Conservation (phyloP, 2,329 filamentous ascomycete genomes). For the Trematosphaeria pertusa region DNA sequence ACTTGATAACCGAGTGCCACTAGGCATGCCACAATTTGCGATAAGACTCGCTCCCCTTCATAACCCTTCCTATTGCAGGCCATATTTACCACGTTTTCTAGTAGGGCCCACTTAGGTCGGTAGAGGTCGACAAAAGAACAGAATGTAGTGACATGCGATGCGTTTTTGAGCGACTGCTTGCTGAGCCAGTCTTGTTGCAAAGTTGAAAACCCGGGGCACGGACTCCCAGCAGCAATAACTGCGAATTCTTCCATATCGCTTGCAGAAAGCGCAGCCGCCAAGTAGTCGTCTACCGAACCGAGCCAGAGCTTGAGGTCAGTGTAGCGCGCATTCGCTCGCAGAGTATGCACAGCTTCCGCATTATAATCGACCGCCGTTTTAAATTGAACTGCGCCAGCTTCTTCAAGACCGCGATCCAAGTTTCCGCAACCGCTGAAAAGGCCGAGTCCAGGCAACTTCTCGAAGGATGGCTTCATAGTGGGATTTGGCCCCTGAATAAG, state of each 20-base stretch:
- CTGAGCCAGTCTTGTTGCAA: constrained; percentile 67
- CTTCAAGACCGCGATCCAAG: constrained; percentile 77
- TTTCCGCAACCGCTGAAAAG: constrained; percentile 82
- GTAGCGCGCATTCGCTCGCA: constrained; percentile 68
- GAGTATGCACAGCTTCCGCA: constrained; percentile 70
- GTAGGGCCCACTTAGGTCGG: constrained; percentile 73
- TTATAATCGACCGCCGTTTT: constrained; percentile 73
- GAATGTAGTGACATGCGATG: constrained; percentile 79
- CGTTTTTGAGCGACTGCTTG: constrained; percentile 68
- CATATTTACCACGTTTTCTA: constrained; percentile 79
- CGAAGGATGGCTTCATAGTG: constrained; percentile 52
- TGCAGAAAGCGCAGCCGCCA: constrained; percentile 63
- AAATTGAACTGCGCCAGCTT: constrained; percentile 70
- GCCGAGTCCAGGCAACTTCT: constrained; percentile 62
- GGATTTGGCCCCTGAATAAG: constrained; percentile 65
- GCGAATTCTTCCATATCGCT: constrained; percentile 55
- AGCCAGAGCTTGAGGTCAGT: constrained; percentile 63
- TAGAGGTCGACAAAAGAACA: constrained; percentile 77
- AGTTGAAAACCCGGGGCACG: constrained; percentile 77
- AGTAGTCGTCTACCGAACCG: constrained; percentile 75
- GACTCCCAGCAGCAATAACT: constrained; percentile 74
- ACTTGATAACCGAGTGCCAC: constrained; percentile 81
- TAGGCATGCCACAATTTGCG: constrained; percentile 74
- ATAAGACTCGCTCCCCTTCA: constrained; percentile 69
- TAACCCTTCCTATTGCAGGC: constrained; percentile 56